Base-by-base conservation (phyloP, 306 rosid genomes). In the Senna siamea region DNA sequence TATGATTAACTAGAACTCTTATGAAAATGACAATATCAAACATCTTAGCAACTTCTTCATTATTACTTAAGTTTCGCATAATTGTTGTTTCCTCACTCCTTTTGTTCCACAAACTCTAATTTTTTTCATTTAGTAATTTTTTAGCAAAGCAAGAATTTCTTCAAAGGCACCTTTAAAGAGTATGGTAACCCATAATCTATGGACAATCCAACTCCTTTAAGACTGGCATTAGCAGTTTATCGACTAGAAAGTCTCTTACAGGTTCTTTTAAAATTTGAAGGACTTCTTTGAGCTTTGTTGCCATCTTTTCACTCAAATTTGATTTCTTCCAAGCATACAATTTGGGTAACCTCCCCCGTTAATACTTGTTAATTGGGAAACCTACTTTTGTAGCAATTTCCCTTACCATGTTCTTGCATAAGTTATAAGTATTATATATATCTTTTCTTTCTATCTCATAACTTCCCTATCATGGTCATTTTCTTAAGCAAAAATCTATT, bases 51-150 rank as follows among this genome's bases (percentile, higher is more conserved):
- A 23, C 40, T 1, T 15, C 19, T 6, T 23, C 56, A 44, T 1
- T 7, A 20, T 65, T 66, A 46, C 44, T 66, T 7, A 41, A 15
- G 23, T 66, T 28, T 15, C n/a, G 22, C 56, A 66, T 3, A 3
- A 66, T 66, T 66, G 56, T 28, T 44, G 55, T 26, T 66, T 66
- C 2, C 71, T 56, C 56, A 46, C 71, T 5, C 71, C 71, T 15
- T 46, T 46, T 1, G 26, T 15, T 22, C 71, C 71, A 66, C 17
- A 7, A 46, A 66, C 56, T 23, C 23, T 9, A 28, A 66, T 47
- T 13, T 1, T 4, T 11, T 64, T 64, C 12, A 22, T n/a, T 5
- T 20, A 5, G 12, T 26, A 0, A 7, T 0, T 22, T 18, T 12
- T 3, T 0, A 38, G 0, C 11, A 64, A 23, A 3, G 1, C 7